These are phyloP conservation scores for Arbutus unedo DNA, from an alignment of 148 eudicot genomes.

Conservation along the genomic window DNA sequence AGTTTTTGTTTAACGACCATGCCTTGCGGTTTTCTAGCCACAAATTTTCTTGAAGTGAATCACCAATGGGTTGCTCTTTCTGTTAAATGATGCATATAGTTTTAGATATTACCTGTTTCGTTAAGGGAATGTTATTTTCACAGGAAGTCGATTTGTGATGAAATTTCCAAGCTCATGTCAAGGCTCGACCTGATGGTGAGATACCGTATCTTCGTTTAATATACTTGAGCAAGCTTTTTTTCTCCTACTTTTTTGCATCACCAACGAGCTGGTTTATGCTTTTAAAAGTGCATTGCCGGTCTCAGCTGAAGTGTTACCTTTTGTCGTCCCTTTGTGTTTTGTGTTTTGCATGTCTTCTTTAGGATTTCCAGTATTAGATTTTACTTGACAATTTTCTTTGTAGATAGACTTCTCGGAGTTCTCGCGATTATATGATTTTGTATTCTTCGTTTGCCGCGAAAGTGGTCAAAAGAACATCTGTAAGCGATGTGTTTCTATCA, in stretches of 20 bases:
- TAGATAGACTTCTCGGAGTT: conserved; percentile 76
- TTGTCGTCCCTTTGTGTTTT: background rate
- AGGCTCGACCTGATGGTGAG: conserved; percentile 58
- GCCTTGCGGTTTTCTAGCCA: background rate
- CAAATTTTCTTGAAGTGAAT: background rate
- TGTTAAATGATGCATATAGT: background rate
- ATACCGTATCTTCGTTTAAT: background rate
- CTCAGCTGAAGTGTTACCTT: background rate
- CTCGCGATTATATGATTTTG: conserved; percentile 79
- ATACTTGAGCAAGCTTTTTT: conserved; percentile 3
- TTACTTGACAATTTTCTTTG: conserved; percentile 10
- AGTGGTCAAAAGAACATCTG: conserved; percentile 85
- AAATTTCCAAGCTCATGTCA: conserved; percentile 65
- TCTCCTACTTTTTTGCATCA: background rate
- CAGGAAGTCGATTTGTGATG: conserved; percentile 62
- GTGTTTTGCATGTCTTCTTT: background rate
- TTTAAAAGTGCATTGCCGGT: background rate
- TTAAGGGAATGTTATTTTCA: conserved; percentile 1
- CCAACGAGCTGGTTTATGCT: background rate
- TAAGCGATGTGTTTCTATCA: conserved; percentile 32
- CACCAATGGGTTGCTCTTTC: background rate
- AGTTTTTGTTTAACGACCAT: background rate
- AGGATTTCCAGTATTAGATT: background rate
- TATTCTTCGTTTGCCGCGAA: conserved; percentile 79
- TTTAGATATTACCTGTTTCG: background rate